Evolutionary conservation across 1,284 basidiomycete genomes (phyloP).

Genomic region (Boletellus dicymbophilus): DNA sequence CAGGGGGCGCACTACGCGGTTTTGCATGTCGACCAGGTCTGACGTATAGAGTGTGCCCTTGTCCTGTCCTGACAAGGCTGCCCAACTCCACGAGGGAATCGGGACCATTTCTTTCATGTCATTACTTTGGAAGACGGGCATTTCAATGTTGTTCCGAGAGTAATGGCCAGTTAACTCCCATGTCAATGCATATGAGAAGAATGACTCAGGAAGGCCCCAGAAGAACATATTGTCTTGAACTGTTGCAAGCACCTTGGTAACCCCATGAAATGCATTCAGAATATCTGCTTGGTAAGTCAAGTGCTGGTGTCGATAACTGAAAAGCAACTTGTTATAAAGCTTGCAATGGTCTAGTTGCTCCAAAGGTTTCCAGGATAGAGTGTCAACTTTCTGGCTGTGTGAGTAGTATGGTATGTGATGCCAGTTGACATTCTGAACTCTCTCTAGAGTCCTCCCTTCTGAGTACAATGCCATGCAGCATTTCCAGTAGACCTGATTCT

Average conservation of each 20-base stretch:
- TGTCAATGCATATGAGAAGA: slow-evolving; percentile 13
- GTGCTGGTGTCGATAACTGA: slow-evolving; percentile 9
- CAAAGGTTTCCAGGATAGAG: slow-evolving; percentile 5
- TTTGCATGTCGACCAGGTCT: slow-evolving; percentile 4
- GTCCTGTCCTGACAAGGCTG: slow-evolving; percentile 12
- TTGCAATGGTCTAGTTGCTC: background rate
- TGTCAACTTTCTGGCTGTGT: background rate
- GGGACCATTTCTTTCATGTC: slow-evolving; percentile 4
- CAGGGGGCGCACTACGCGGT: background rate
- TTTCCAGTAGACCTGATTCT: slow-evolving; percentile 21
- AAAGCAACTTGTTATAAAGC: slow-evolving; percentile 5
- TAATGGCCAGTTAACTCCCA: slow-evolving; percentile 9
- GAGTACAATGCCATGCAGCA: slow-evolving; percentile 13
- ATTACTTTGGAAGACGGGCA: slow-evolving; percentile 11
- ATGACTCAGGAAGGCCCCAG: slow-evolving; percentile 21
- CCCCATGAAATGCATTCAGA: slow-evolving; percentile 17
- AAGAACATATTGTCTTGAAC: slow-evolving; percentile 16
- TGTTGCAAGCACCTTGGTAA: slow-evolving; percentile 9
- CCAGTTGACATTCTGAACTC: background rate
- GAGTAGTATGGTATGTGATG: slow-evolving; percentile 2
- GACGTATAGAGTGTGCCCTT: background rate
- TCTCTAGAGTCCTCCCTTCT: slow-evolving; percentile 16
- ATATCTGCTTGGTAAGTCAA: slow-evolving; percentile 17
- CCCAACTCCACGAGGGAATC: slow-evolving; percentile 24
- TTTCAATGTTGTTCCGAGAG: slow-evolving; percentile 1